phyloP scores from a whole-genome alignment of 2,329 filamentous ascomycete genomes.

The Aspergillus clavatus region DNA sequence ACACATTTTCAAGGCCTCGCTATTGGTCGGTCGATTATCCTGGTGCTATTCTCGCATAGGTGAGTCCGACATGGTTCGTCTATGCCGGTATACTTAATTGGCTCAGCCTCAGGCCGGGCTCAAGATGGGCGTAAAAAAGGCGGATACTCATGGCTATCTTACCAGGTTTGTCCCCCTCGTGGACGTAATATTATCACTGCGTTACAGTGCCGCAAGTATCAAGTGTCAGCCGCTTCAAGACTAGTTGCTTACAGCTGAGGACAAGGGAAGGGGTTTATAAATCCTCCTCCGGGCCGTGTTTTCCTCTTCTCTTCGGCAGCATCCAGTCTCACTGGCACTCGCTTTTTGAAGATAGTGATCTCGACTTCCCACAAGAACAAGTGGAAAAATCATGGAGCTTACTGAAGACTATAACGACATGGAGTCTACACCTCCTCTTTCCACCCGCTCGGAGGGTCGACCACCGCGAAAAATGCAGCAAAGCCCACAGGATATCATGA shows the following conservation, averaged over 20 bases:
- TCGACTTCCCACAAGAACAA: neutral
- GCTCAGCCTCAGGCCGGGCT: constrained; percentile 6
- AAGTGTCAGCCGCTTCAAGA: neutral
- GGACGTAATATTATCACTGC: neutral
- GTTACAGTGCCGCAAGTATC: too few species aligned
- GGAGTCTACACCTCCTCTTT: constrained; percentile 21
- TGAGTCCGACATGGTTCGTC: constrained; percentile 1
- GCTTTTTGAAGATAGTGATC: too few species aligned
- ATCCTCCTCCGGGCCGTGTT: neutral
- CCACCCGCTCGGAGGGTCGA: constrained; percentile 31
- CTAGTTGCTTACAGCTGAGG: neutral
- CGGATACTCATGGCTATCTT: too few species aligned
- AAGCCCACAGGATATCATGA: constrained; percentile 62
- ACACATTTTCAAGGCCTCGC: neutral
- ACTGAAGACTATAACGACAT: constrained; percentile 27
- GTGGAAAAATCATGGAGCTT: constrained; percentile 20
- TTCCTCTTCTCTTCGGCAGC: neutral
- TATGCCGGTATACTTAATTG: neutral
- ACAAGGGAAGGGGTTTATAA: neutral
- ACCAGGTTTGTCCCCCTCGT: neutral
- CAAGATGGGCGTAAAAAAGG: neutral
- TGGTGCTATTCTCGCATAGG: neutral
- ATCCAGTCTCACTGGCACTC: neutral
- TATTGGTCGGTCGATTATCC: neutral
- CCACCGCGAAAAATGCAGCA: constrained; percentile 42